Conservation (phyloP, 768 basidiomycete genomes). For the Cystoderma amianthinum region DNA sequence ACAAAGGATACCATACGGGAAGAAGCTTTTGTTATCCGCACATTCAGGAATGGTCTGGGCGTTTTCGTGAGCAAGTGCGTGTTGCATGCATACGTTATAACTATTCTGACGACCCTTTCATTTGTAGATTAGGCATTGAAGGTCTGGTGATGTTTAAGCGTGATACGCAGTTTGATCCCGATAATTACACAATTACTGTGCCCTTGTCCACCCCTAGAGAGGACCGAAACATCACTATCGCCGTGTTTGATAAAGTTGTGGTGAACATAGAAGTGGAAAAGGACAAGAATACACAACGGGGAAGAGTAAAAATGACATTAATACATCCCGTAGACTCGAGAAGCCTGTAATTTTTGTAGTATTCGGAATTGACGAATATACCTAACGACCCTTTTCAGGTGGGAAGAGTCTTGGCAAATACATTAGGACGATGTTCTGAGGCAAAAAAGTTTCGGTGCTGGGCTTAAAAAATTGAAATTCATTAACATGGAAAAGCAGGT, state of each 20-base stretch:
- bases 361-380: no score
- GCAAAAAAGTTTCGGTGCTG: no score
- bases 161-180: slow-evolving; percentile 84
- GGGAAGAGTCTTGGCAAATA: no score
- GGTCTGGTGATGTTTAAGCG: slow-evolving; percentile 93
- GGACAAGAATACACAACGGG: slow-evolving; percentile 89
- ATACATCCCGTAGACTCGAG: slow-evolving; percentile 57
- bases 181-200: slow-evolving; percentile 79
- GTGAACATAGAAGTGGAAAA: slow-evolving; percentile 93
- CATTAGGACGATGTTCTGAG: no score
- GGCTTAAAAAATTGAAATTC: no score
- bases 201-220: slow-evolving; percentile 26
- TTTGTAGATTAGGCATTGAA: slow-evolving; percentile 78
- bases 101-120: background rate
- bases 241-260: slow-evolving; percentile 89
- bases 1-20: slow-evolving; percentile 47
- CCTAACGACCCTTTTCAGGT: no score
- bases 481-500: no score
- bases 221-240: slow-evolving; percentile 52
- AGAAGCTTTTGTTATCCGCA: slow-evolving; percentile 89
- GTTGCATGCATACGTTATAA: background rate
- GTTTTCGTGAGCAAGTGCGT: slow-evolving; percentile 91
- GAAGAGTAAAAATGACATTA: slow-evolving; percentile 81
- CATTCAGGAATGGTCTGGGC: slow-evolving; percentile 92
- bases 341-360: slow-evolving; percentile 31